Evolutionary conservation across 441 rosid genomes (phyloP), one percentile per base, ranked within the genome.

Genomic region (Erodium texanum): DNA sequence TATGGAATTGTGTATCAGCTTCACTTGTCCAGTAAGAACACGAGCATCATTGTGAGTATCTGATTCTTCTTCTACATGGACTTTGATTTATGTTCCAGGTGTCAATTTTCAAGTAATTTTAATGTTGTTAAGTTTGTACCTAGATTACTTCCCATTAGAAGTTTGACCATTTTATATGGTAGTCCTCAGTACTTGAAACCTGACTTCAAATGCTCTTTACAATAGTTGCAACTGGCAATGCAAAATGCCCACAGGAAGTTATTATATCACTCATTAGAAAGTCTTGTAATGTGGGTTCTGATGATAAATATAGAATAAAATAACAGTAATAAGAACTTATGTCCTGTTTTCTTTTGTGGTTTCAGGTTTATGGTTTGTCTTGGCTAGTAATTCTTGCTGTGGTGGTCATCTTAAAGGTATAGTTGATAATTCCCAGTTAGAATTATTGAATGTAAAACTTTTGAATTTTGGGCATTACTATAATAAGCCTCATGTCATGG

Each of bases 341-440:
- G 43, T 41, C 32, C 72, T 3, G 66, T 70, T 62, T 74, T 56
- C 59, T 71, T 56, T 75, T 68, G 14, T 56, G 71, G 32, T 72
- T 80, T 71, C 78, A 89, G 96, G 86, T 89, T 29, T 94, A 92
- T 69, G 96, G 90, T 73, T 79, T 92, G 7, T 94, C 99, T 18
- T 94, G 98, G 99, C 85, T 94, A 15, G 97, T 92, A 64, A 92
- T 92, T 71, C 85, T 90, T 16, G 98, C 89, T 0, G 73, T 83
- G 67, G 83, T 92, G 90, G 43, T 95, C 71, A 74, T 95, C 79
- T 79, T 95, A 62, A 95, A 95, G 96, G 96, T 86, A 24, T 27
- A 64, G 73, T 71, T 23, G 67, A n/a, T n/a, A n/a, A n/a, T n/a
- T 79, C 56, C 41, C 9, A 56, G 23, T 48, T 16, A 3, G 14